These are phyloP conservation scores for Aspergillus mulundensis DNA, from an alignment of 495 filamentous ascomycete species.

Conservation along the genomic window DNA sequence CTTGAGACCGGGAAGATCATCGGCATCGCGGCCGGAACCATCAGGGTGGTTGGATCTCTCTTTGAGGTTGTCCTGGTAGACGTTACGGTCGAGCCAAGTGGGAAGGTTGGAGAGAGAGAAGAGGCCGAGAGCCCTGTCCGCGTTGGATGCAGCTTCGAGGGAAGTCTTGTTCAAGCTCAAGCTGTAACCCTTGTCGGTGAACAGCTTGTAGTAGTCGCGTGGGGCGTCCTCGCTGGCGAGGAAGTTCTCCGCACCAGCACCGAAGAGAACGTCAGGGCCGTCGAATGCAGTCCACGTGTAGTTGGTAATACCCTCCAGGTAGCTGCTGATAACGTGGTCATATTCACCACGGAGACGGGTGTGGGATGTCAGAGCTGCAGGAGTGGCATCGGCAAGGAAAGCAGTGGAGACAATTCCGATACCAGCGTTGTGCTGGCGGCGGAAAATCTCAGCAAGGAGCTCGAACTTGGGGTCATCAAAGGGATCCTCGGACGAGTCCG, in stretches of 20 bases:
- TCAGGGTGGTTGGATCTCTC: conserved; percentile 59
- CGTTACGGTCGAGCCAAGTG: conserved; percentile 69
- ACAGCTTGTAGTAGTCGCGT: conserved; percentile 64
- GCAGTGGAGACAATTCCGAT: conserved; percentile 63
- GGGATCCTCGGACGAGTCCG: conserved; percentile 57
- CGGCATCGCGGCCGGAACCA: conserved; percentile 52
- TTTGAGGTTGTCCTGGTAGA: conserved; percentile 59
- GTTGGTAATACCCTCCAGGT: conserved; percentile 50
- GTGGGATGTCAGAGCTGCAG: conserved; percentile 63
- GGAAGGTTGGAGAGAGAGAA: conserved; percentile 63
- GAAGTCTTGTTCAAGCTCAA: conserved; percentile 64
- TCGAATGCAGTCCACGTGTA: conserved; percentile 65
- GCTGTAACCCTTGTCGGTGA: conserved; percentile 60
- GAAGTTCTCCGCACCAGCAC: conserved; percentile 71
- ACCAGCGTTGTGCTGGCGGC: conserved; percentile 49
- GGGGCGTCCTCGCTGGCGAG: conserved; percentile 34
- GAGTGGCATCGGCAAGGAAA: conserved; percentile 69
- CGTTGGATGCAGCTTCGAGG: conserved; percentile 46
- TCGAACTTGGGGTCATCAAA: conserved; percentile 77
- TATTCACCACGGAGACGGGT: conserved; percentile 59
- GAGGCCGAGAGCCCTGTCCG: conserved; percentile 59
- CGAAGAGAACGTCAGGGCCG: conserved; percentile 70
- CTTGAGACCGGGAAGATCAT: conserved; percentile 67
- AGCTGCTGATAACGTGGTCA: conserved; percentile 59
- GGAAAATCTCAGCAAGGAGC: conserved; percentile 67